Evolutionary conservation across 345 rosid genomes (phyloP).

Genomic region (Carallia pectinifolia): DNA sequence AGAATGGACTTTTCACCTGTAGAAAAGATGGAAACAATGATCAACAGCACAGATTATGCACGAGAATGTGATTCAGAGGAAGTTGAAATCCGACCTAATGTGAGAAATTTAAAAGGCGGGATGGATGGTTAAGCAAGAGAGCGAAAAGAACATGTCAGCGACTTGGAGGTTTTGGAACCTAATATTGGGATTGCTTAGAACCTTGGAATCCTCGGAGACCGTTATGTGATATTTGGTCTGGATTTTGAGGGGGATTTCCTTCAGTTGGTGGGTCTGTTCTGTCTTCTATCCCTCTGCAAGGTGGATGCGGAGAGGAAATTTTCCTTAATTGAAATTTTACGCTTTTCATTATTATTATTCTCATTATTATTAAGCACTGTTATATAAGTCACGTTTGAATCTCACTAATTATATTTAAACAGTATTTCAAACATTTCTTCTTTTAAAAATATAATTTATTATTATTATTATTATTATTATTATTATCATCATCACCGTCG

Average conservation of each 20-base stretch:
- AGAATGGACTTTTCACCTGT: constrained; percentile 61
- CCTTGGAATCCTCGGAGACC: constrained; percentile 47
- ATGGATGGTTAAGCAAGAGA: constrained; percentile 11
- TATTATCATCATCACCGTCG: too few species aligned
- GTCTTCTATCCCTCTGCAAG: neutral
- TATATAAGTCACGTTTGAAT: too few species aligned
- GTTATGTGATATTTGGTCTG: constrained; percentile 31
- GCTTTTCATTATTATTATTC: neutral
- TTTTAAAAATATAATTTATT: too few species aligned
- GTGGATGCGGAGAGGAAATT: neutral
- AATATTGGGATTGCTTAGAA: constrained; percentile 53
- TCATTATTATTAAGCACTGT: too few species aligned
- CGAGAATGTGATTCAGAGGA: constrained; percentile 29
- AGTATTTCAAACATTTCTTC: too few species aligned
- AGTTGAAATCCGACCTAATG: constrained; percentile 61
- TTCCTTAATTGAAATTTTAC: constrained; percentile 27
- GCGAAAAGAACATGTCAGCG: constrained; percentile 72
- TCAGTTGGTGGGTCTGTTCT: constrained; percentile 39
- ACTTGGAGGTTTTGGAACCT: constrained; percentile 35
- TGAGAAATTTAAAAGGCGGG: constrained; percentile 17
- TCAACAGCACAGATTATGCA: constrained; percentile 27
- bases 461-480: too few species aligned
- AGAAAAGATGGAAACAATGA: constrained; percentile 17
- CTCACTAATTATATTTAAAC: too few species aligned
- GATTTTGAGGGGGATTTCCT: constrained; percentile 18